Conservation (phyloP, 164 flowering plant genomes). For the Dillenia suffruticosa region DNA sequence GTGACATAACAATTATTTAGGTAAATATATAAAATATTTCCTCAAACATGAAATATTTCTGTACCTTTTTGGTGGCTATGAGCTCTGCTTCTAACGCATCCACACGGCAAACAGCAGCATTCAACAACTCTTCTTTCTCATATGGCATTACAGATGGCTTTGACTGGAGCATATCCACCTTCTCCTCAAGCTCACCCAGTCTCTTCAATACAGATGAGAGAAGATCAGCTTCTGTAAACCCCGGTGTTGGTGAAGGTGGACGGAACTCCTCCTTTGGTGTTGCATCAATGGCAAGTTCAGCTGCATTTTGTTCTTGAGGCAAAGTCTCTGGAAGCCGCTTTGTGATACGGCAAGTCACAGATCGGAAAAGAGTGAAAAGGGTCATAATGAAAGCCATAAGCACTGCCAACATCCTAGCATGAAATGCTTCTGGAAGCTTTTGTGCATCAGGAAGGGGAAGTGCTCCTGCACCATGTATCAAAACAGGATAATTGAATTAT, state of each 20-base stretch:
- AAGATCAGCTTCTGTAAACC: slow-evolving; percentile 43
- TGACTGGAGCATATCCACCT: slow-evolving; percentile 54
- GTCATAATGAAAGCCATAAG: slow-evolving; percentile 58
- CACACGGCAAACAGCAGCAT: slow-evolving; percentile 93
- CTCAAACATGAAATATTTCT: no score
- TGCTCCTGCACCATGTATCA: slow-evolving; percentile 23
- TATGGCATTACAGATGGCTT: slow-evolving; percentile 86
- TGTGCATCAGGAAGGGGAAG: slow-evolving; percentile 22
- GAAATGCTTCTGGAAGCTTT: slow-evolving; percentile 43
- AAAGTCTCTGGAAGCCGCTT: slow-evolving; percentile 37
- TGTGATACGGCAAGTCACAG: slow-evolving; percentile 33
- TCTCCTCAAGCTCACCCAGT: slow-evolving; percentile 77
- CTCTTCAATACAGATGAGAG: slow-evolving; percentile 59
- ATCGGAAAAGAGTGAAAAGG: slow-evolving; percentile 41
- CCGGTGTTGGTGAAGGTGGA: slow-evolving; percentile 60
- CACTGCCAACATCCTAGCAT: slow-evolving; percentile 30
- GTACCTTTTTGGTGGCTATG: slow-evolving; percentile 83
- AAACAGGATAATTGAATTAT: not conserved
- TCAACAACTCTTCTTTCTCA: slow-evolving; percentile 84
- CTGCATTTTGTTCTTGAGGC: slow-evolving; percentile 12
- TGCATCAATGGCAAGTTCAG: slow-evolving; percentile 24
- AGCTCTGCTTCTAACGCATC: slow-evolving; percentile 94
- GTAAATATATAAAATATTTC: no score
- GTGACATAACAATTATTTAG: no score
- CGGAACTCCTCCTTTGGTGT: slow-evolving; percentile 40